phyloP scores from a whole-genome alignment of 805 yeast genomes.

The Candida sonorensis region DNA sequence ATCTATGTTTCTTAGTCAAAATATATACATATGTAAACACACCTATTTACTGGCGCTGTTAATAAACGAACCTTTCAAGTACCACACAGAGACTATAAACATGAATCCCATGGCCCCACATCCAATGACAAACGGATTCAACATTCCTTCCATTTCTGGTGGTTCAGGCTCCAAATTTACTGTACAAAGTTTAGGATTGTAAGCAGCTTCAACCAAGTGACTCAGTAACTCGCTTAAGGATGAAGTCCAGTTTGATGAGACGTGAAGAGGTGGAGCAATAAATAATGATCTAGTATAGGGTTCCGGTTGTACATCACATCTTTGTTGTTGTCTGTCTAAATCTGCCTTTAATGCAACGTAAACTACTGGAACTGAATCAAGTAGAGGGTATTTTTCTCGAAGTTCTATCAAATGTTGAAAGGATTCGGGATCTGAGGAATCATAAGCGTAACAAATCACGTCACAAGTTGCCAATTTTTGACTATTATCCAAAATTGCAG shows the following conservation, averaged over 20 bases:
- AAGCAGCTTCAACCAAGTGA: slow-evolving; percentile 84
- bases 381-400: slow-evolving; percentile 48
- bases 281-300: slow-evolving; percentile 61
- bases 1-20: not conserved
- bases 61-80: slow-evolving; percentile 42
- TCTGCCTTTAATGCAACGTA: slow-evolving; percentile 95
- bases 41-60: slow-evolving; percentile 3
- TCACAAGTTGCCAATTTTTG: slow-evolving; percentile 77
- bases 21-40: not conserved
- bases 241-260: slow-evolving; percentile 84
- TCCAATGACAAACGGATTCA: slow-evolving; percentile 51
- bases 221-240: slow-evolving; percentile 80
- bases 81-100: slow-evolving; percentile 56
- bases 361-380: slow-evolving; percentile 69
- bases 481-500: slow-evolving; percentile 70
- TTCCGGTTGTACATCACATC: slow-evolving; percentile 83
- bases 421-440: slow-evolving; percentile 93
- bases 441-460: slow-evolving; percentile 83
- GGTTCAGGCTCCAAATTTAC: slow-evolving; percentile 69
- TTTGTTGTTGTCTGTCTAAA: slow-evolving; percentile 89
- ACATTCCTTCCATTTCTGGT: slow-evolving; percentile 33
- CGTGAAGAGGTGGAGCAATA: slow-evolving; percentile 81
- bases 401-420: slow-evolving; percentile 75
- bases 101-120: slow-evolving; percentile 67
- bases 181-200: slow-evolving; percentile 68